Base-by-base conservation (phyloP, 1,284 basidiomycete genomes). In the Entoloma clypeatum region DNA sequence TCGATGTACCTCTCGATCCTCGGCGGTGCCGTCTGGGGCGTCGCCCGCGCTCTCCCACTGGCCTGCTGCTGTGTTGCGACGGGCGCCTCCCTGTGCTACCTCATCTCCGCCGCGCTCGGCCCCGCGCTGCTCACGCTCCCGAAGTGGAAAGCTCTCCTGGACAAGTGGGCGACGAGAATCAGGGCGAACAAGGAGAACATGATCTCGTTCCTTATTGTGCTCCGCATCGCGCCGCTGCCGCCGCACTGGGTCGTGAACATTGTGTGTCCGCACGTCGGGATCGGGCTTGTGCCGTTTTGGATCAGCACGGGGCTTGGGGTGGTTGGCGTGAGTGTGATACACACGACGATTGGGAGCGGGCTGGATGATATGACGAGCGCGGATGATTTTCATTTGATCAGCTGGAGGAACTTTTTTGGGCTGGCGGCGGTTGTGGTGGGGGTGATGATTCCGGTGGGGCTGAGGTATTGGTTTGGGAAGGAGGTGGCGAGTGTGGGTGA, bases 1-100 rank as follows among this genome's bases (percentile, higher is more conserved):
- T 95, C 92, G 16, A 98, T 98, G 94, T 99, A 99, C 62, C 79
- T 99, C 46, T 92, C 91, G 37, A 97, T 98, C 58, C 81, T 98
- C 6, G 93, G 90, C 9, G 95, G 95, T 22, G 95, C 95, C 0
- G 85, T 98, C 5, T 99, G 93, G 81, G 94, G 95, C 24, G 85
- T 96, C n/a, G 68, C 89, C 1, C 66, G 85, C 5, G 94, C 94
- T 0, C 74, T 98, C 2, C 85, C 91, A 1, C 74, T 98, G n/a
- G 89, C 90, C 5, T 98, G 94, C 56, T 75, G 86, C 51, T 93
- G 91, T 59, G 90, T 98, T 35, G 92, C 93, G 7, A 79, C 85
- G 0, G 95, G 95, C 17, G 92, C 92, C 0, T 78, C 91, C 0
- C 75, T 98, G 5, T 98, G 95, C 71, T 99, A 98, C 67, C 74